Percentiles rank a stretch among this genome's conserved stretches.
These are phyloP conservation scores for Teratosphaeria epicoccoides DNA, from an alignment of 2,329 filamentous ascomycete genomes.

Conservation along the genomic window DNA sequence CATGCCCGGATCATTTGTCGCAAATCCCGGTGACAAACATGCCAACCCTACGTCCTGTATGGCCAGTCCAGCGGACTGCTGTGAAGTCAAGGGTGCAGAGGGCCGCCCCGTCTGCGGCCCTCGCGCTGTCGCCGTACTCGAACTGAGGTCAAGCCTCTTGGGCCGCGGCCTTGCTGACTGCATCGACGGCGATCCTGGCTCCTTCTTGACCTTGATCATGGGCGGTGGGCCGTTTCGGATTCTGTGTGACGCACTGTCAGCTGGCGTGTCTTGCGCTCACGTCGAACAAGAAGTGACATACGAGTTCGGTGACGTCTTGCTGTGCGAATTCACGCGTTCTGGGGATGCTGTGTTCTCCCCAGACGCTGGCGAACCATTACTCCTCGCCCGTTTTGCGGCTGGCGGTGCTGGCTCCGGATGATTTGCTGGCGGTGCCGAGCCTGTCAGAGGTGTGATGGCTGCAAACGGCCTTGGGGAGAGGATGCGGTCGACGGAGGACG, in stretches of 20 bases:
- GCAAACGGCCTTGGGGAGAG: slow-evolving; percentile 34
- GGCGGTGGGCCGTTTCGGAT: slow-evolving; percentile 47
- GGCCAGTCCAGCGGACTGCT: slow-evolving; percentile 59
- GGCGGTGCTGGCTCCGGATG: slow-evolving; percentile 12
- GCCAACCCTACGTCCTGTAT: slow-evolving; percentile 91
- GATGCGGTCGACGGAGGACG: slow-evolving; percentile 24
- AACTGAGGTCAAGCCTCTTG: slow-evolving; percentile 64
- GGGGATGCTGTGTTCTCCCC: slow-evolving; percentile 10
- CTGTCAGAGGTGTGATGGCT: slow-evolving; percentile 28
- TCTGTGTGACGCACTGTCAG: slow-evolving; percentile 26
- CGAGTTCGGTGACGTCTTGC: slow-evolving; percentile 42
- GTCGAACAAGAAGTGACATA: slow-evolving; percentile 20
- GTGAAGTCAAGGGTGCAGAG: slow-evolving; percentile 59
- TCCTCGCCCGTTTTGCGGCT: slow-evolving; percentile 22
- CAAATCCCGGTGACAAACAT: slow-evolving; percentile 88
- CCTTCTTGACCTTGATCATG: slow-evolving; percentile 93
- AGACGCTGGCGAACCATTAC: slow-evolving; percentile 28
- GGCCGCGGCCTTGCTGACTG: slow-evolving; percentile 63
- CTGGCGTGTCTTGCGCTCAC: not conserved
- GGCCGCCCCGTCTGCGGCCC: slow-evolving; percentile 44
- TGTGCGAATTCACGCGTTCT: slow-evolving; percentile 32
- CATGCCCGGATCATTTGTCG: slow-evolving; percentile 94
- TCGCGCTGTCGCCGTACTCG: slow-evolving; percentile 33
- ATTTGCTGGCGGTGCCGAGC: slow-evolving; percentile 4
- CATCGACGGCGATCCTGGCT: slow-evolving; percentile 76